Conservation (phyloP, 345 rosid species). For the Salix exigua region DNA sequence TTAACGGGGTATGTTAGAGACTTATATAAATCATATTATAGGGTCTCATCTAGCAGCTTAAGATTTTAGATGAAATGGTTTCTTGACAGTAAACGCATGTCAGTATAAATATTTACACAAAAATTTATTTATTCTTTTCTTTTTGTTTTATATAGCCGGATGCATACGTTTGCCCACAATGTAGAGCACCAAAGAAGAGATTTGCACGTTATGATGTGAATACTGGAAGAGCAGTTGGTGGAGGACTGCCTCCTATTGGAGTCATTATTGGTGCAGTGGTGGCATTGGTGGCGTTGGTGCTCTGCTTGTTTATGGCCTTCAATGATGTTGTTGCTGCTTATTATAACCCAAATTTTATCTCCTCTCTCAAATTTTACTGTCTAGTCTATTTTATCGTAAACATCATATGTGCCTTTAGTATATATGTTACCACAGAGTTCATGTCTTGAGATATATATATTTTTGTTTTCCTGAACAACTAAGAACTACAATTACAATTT, state of each 20-base stretch:
- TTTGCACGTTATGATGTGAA: constrained; percentile 75
- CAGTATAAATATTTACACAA: too few relatives aligned
- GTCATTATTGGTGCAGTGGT: constrained; percentile 70
- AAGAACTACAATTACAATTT: too few relatives aligned
- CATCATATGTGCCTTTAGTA: too few relatives aligned
- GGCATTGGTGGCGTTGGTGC: constrained; percentile 90
- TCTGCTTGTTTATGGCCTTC: constrained; percentile 87
- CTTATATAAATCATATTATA: too few relatives aligned
- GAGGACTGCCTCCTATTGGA: constrained; percentile 89
- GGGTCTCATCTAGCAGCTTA: neutral
- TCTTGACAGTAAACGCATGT: too few relatives aligned
- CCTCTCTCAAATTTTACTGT: too few relatives aligned
- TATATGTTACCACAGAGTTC: too few relatives aligned
- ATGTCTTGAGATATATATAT: too few relatives aligned
- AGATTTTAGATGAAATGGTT: neutral
- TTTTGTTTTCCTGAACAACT: too few relatives aligned
- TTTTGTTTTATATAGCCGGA: constrained; percentile 53
- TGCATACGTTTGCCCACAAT: constrained; percentile 79
- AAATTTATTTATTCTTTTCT: neutral
- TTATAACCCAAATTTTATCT: neutral
- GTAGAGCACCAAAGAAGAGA: constrained; percentile 88
- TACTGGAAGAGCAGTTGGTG: constrained; percentile 83
- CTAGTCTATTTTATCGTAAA: too few relatives aligned
- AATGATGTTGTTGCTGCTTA: constrained; percentile 27
- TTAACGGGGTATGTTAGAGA: too few relatives aligned